Conservation (phyloP, 371 early-diverging fungal genomes). For the Catenaria anguillulae region DNA sequence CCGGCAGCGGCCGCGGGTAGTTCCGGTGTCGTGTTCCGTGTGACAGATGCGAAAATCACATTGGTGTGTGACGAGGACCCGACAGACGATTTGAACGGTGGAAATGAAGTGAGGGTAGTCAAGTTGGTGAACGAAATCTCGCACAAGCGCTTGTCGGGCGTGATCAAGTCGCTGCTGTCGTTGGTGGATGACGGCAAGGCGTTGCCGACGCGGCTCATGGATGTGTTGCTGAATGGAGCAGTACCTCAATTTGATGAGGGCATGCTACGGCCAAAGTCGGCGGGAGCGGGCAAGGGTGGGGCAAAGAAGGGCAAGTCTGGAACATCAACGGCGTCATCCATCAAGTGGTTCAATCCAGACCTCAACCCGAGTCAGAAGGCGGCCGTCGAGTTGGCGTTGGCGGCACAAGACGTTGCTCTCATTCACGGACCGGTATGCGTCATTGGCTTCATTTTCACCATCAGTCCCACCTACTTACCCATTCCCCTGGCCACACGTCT, state of each 20-base stretch:
- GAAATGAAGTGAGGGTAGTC: slow-evolving; percentile 45
- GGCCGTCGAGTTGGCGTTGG: slow-evolving; percentile 53
- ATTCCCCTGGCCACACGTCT: not conserved
- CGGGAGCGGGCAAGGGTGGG: no score
- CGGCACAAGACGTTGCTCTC: slow-evolving; percentile 49
- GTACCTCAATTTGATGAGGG: slow-evolving; percentile 23
- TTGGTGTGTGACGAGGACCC: slow-evolving; percentile 40
- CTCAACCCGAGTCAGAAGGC: slow-evolving; percentile 62
- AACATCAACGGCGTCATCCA: not conserved
- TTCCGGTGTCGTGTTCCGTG: slow-evolving; percentile 41
- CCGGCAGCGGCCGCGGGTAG: no score
- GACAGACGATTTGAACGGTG: slow-evolving; percentile 44
- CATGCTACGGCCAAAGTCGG: no score
- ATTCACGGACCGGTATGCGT: slow-evolving; percentile 61
- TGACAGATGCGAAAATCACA: slow-evolving; percentile 42
- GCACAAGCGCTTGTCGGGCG: slow-evolving; percentile 39
- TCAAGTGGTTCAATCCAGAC: slow-evolving; percentile 38
- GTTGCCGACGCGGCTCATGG: slow-evolving; percentile 16
- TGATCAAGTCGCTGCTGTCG: slow-evolving; percentile 17
- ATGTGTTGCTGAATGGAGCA: slow-evolving; percentile 26
- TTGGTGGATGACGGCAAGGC: slow-evolving; percentile 11
- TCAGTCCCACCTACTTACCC: no score
- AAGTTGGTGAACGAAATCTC: slow-evolving; percentile 58
- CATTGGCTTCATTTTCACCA: not conserved
- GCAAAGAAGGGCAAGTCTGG: no score